A percentile compares a stretch with the other conserved stretches of the same genome.
These are phyloP conservation scores for Trichoderma pleuroti DNA, from an alignment of 2,329 filamentous ascomycete genomes.

Conservation along the genomic window DNA sequence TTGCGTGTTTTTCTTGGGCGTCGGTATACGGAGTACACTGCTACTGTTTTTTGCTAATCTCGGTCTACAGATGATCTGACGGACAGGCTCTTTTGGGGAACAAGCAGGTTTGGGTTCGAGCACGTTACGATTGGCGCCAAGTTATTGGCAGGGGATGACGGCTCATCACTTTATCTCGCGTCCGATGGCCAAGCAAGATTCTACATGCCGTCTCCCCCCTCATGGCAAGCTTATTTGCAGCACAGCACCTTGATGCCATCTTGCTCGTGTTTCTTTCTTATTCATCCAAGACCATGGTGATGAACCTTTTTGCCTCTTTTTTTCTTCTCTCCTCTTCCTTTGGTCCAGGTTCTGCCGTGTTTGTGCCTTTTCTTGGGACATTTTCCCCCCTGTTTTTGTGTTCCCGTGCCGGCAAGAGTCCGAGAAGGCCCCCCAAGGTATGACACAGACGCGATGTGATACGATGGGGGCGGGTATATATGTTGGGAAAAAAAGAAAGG, in stretches of 20 bases:
- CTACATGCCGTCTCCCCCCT: neutral
- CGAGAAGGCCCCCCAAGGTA: neutral
- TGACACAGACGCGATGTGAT: neutral
- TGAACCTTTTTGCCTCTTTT: neutral
- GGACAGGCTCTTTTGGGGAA: neutral
- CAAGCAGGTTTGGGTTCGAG: neutral
- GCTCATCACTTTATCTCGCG: conserved; percentile 10
- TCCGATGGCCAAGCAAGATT: neutral
- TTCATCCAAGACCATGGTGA: neutral
- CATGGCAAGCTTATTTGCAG: neutral
- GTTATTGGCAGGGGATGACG: neutral
- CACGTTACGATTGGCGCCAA: neutral
- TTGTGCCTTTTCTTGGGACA: neutral
- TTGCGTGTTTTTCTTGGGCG: neutral
- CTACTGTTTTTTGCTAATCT: neutral
- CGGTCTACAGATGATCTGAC: neutral
- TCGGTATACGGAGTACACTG: neutral
- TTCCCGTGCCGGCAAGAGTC: neutral
- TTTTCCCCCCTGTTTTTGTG: neutral
- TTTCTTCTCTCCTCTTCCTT: neutral
- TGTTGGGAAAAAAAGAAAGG: neutral
- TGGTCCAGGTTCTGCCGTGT: neutral
- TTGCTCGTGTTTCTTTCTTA: neutral
- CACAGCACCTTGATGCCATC: neutral
- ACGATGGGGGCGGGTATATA: neutral